Conservation (phyloP, 208 protist species). For the Polymyxa betae region DNA sequence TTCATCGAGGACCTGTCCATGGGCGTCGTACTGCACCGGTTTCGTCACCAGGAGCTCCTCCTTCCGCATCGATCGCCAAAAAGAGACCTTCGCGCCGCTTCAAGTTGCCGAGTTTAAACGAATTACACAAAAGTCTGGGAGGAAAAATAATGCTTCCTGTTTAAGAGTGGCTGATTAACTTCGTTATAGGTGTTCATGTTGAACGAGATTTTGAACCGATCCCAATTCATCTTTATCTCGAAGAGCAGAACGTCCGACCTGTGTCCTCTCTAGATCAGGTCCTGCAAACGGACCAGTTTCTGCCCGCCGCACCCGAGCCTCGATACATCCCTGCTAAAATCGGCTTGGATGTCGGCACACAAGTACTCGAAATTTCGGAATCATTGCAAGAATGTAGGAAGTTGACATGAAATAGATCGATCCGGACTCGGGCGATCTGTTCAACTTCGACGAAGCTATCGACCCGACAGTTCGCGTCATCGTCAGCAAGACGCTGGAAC, state of each 20-base stretch:
- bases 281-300: slow-evolving; percentile 91
- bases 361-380: slow-evolving; percentile 75
- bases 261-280: slow-evolving; percentile 77
- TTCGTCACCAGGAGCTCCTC: not conserved
- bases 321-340: slow-evolving; percentile 90
- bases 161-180: slow-evolving; percentile 80
- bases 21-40: slow-evolving; percentile 60
- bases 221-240: slow-evolving; percentile 84
- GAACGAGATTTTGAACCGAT: not conserved
- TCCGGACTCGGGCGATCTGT: slow-evolving; percentile 82
- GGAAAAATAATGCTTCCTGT: slow-evolving; percentile 72
- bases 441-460: slow-evolving; percentile 94
- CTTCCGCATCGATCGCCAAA: not conserved
- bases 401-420: not conserved
- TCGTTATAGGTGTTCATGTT: slow-evolving; percentile 71
- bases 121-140: slow-evolving; percentile 67
- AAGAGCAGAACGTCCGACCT: slow-evolving; percentile 86
- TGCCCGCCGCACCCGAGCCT: slow-evolving; percentile 87
- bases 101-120: slow-evolving; percentile 70
- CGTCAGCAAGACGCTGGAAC: slow-evolving; percentile 94
- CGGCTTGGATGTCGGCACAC: slow-evolving; percentile 89
- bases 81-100: not conserved
- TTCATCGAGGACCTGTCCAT: slow-evolving; percentile 91
- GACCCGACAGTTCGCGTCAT: slow-evolving; percentile 93
- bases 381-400: not conserved